Evolutionary conservation across 192 early-diverging fungal species (phyloP), one percentile per base, ranked within the genome.

Genomic region (Entomortierella beljakovae): DNA sequence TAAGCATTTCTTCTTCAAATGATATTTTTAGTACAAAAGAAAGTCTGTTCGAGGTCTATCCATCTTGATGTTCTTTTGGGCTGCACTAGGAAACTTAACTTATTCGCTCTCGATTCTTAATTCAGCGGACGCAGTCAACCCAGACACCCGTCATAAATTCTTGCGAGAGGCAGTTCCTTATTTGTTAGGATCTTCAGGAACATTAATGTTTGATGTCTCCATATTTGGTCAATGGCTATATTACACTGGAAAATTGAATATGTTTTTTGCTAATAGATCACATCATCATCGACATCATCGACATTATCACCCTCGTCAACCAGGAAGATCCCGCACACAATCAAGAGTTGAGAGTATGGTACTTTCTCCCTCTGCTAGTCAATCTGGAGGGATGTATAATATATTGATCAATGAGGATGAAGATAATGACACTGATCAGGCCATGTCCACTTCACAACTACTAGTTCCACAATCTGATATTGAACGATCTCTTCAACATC

Each of bases 11-110:
- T 38, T 10, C 26, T 0, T 43, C 22, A 25, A 22, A 11, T 0
- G 23, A 3, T n/a, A 54, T 25, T 58, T 61, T 62, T 43, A 83
- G 74, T 80, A 74, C 62, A 62, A 77, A 23, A 62, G 89, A 22
- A 74, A 85, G 59, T 93, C 92, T 2, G 87, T 89, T 16, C 84
- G 92, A 26, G 94, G 92, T 3, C 81, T 95, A n/a, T 89, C 92
- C 6, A 84, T 91, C 26, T 74, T 84, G 11, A 89, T 95, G 87
- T 94, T 94, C 71, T 73, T 87, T 34, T 93, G 90, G 68, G 89
- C 92, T 4, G 88, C 88, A 22, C 82, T 90, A 58, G 92, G 89
- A 11, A 92, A 94, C 52, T 63, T 94, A 9, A 86, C 77, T n/a
- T 95, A 91, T 43, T 77, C 89, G 6, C 40, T 66, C 8, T 83